Evolutionary conservation across 1,284 basidiomycete species (phyloP), one percentile per base, ranked within the genome.

Genomic region (Laetiporus sulphureus): DNA sequence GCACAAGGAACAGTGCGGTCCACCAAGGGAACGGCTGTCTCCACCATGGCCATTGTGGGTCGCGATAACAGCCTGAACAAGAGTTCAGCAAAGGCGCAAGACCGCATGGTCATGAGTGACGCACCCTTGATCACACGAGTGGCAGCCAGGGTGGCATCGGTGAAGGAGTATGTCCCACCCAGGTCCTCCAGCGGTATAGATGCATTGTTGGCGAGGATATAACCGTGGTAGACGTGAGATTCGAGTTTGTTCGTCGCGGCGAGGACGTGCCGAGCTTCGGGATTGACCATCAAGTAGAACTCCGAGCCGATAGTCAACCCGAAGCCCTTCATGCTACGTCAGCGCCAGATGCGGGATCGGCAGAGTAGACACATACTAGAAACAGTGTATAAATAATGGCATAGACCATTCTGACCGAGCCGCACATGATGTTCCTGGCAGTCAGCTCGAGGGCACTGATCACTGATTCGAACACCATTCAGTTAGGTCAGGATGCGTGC

Each of bases 311-410:
- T 87, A 12, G 84, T 83, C 45, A 92, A 69, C 25, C 87, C 86
- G 59, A 91, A 92, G 13, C 89, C 88, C 84, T 85, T n/a, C n/a
- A n/a, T n/a, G n/a, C n/a, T n/a, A 53, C 31, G 34, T 11, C 41
- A 13, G 38, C 39, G 43, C n/a, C 38, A 37, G 45, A 23, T 21
- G 36, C 31, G 19, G 31, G 42, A 29, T 47, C 30, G 41, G 38
- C 19, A 23, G 7, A 3, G 1, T n/a, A 2, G 41, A 36, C 8
- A 47, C 67, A 43, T 55, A 83, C 83, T 48, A 91, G 65, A 62
- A 91, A 91, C 33, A 91, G 67, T 0, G 87, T 89, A 58, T 91
- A 92, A 42, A 91, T 91, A 51, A 90, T 84, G 15, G 89, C 88
- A 54, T 91, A 91, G 23, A 91, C 86, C 65, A 91, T 82, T 50